Base-by-base conservation (phyloP, 202 grass and related monocot genomes). In the Digitaria exilis region DNA sequence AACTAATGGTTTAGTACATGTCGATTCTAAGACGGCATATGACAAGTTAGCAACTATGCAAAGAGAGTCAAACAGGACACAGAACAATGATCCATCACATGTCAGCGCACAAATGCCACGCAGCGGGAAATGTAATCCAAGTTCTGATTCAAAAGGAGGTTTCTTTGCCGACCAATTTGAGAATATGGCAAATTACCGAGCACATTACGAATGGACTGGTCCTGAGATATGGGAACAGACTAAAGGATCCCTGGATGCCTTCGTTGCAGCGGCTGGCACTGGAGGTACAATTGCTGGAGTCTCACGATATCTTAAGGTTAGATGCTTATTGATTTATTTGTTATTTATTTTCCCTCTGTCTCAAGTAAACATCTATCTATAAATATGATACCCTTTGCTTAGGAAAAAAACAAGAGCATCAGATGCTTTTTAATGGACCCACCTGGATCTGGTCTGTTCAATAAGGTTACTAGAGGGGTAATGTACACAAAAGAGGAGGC, bases 401-500 rank as follows among this genome's bases (percentile, higher is more conserved):
- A 92, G 92, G 95, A 93, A 80, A 98, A 90, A 85, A 94, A 95
- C 65, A 87, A 63, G 73, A 87, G 79, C 15, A 69, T 92, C 73
- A 95, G 87, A 87, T 98, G 96, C 75, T 98, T 94, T 85, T 88
- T 98, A 60, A 89, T 96, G 80, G 96, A 98, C 43, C 96, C 91
- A 2, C 92, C 96, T 8, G 93, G 96, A 69, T 98, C 96, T 61
- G 93, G 96, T 84, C 55, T 98, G 42, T 98, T 95, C 79, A 98
- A 98, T 80, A 98, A 98, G 71, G 89, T 98, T 54, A 96, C 87
- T 48, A 93, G 96, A 92, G 93, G 93, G 73, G 89, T 96, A 54
- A 96, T 96, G 96, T 94, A 98, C 79, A 90, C 96, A 29, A 98
- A 93, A 85, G 96, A 96, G 80, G 96, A 98, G 82, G 89, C 96